Evolutionary conservation across 2,329 filamentous ascomycete genomes (phyloP).

Genomic region (Cercospora sp.): DNA sequence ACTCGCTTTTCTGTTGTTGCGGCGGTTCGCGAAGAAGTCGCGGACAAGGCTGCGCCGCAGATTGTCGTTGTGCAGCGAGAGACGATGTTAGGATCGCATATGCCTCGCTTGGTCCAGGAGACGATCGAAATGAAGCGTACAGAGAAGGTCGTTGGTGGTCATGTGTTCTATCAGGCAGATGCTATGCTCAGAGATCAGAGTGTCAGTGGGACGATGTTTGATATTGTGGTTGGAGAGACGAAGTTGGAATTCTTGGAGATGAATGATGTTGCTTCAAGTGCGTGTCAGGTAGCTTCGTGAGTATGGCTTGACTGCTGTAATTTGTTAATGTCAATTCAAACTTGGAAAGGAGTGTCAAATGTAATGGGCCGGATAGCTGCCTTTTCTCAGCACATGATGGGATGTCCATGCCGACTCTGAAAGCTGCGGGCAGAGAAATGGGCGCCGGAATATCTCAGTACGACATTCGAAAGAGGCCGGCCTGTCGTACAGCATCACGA

Average conservation of each 20-base stretch:
- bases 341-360: too few relatives aligned
- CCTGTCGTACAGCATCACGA: not conserved
- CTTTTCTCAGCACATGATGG: too few relatives aligned
- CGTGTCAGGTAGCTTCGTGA: not conserved
- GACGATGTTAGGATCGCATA: not conserved
- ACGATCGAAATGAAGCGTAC: not conserved
- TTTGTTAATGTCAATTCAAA: too few relatives aligned
- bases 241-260: not conserved
- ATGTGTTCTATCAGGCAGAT: not conserved
- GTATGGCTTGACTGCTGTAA: not conserved
- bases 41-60: not conserved
- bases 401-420: too few relatives aligned
- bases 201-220: not conserved
- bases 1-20: not conserved
- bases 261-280: not conserved
- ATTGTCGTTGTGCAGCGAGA: not conserved
- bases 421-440: too few relatives aligned
- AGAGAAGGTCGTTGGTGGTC: not conserved
- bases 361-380: too few relatives aligned
- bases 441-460: too few relatives aligned
- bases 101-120: not conserved
- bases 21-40: not conserved
- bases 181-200: not conserved
- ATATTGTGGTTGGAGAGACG: not conserved
- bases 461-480: not conserved